Conservation (phyloP, 1,284 basidiomycete genomes). For the Rhodotorula sp. region DNA sequence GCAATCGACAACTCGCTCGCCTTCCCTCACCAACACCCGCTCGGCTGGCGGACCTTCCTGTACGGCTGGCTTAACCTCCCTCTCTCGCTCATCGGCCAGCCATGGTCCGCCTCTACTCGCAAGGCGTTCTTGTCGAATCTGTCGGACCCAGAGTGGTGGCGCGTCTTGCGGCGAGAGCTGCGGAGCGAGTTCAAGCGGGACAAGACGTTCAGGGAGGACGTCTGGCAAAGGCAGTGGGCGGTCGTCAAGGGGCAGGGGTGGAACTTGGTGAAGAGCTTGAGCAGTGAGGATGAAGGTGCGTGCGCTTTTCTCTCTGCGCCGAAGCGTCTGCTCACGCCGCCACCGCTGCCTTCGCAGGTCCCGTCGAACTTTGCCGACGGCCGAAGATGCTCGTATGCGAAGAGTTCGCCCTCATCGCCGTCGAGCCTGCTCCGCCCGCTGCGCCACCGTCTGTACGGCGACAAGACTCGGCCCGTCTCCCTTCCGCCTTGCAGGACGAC, state of each 20-base stretch:
- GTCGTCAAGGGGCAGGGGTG: constrained; percentile 89
- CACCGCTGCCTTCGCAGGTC: constrained; percentile 55
- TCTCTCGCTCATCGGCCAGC: constrained; percentile 73
- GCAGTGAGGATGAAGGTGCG: constrained; percentile 60
- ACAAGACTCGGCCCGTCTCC: background rate
- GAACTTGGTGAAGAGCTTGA: constrained; percentile 80
- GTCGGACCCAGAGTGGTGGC: constrained; percentile 83
- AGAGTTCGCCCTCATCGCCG: constrained; percentile 72
- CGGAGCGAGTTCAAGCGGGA: constrained; percentile 63
- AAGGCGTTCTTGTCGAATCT: constrained; percentile 77
- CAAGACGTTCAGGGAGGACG: constrained; percentile 57
- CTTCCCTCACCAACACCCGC: constrained; percentile 69
- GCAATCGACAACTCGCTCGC: constrained; percentile 92
- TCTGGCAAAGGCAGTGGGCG: constrained; percentile 71
- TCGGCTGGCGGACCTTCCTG: constrained; percentile 83
- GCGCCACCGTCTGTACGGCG: no score
- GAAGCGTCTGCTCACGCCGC: background rate
- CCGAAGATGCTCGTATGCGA: constrained; percentile 76
- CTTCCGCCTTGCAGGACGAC: background rate
- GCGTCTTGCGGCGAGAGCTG: constrained; percentile 74
- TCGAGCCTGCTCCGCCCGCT: constrained; percentile 50
- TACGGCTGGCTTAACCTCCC: constrained; percentile 90
- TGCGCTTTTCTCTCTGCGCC: background rate
- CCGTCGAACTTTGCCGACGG: constrained; percentile 75
- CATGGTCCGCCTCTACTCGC: constrained; percentile 77